Percentiles rank a stretch among this genome's conserved stretches.
phyloP scores from a whole-genome alignment of 176 grass and related monocot genomes.

The Zoysia pacifica region DNA sequence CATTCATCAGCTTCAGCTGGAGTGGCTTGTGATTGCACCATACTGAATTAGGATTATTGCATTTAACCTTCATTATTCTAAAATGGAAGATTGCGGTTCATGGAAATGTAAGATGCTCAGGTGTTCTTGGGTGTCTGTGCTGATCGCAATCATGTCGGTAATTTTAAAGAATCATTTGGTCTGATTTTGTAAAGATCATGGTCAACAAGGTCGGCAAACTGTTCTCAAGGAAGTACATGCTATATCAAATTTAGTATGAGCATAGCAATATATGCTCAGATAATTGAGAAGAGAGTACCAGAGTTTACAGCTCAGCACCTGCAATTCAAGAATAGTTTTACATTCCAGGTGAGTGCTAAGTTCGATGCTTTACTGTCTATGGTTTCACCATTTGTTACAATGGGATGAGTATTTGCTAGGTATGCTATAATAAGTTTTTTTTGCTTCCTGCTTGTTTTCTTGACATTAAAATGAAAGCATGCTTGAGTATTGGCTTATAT shows the following conservation, averaged over 20 bases:
- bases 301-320: background rate
- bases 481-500: background rate
- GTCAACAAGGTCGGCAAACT: background rate
- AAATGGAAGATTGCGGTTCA: background rate
- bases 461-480: background rate
- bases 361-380: background rate
- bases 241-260: background rate
- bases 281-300: background rate
- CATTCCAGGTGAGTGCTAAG: background rate
- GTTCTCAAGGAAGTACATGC: background rate
- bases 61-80: slow-evolving; percentile 11
- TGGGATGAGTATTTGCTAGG: no score
- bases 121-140: slow-evolving; percentile 27
- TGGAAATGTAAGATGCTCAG: slow-evolving; percentile 11
- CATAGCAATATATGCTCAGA: background rate
- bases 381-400: background rate
- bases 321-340: slow-evolving; percentile 9
- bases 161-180: background rate
- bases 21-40: slow-evolving; percentile 2
- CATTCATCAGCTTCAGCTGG: slow-evolving; percentile 3
- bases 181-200: slow-evolving; percentile 3
- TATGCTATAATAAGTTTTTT: no score
- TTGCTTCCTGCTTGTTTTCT: slow-evolving; percentile 14
- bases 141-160: background rate
- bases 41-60: background rate